A percentile compares a stretch with the other conserved stretches of the same genome.
These are phyloP conservation scores for Solanum rostratum DNA, from an alignment of 257 asterid species.

Conservation along the genomic window DNA sequence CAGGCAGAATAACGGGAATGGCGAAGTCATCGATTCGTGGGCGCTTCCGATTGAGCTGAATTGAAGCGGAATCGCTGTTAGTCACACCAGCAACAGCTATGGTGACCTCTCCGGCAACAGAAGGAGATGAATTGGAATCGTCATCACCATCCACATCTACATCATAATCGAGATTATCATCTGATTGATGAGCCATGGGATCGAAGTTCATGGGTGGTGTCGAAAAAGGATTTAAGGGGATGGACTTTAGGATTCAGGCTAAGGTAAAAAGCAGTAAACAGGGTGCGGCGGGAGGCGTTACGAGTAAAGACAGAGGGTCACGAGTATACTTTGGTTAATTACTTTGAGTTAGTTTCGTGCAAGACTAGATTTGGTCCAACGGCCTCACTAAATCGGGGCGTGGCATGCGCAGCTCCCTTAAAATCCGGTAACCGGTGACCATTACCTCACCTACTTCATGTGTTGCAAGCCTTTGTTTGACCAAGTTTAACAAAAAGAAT, in stretches of 20 bases:
- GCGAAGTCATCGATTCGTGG: constrained; percentile 9
- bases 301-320: neutral
- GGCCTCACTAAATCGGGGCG: neutral
- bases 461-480: neutral
- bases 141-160: constrained; percentile 60
- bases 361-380: neutral
- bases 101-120: constrained; percentile 39
- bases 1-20: constrained; percentile 7
- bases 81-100: constrained; percentile 38
- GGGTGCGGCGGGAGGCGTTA: neutral
- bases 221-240: neutral
- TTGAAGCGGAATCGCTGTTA: neutral
- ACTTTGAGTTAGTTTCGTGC: neutral
- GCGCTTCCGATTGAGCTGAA: neutral
- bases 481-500: neutral
- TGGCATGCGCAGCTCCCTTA: too few species aligned
- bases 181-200: too few species aligned
- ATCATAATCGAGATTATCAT: constrained; percentile 19
- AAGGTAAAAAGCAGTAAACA: neutral
- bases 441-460: neutral
- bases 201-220: too few species aligned
- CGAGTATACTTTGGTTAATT: neutral
- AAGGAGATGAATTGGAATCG: constrained; percentile 56
- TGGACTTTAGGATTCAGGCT: neutral
- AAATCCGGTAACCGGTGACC: neutral